Base-by-base conservation (phyloP, 176 grass and related monocot species). In the Metroxylon sagu region DNA sequence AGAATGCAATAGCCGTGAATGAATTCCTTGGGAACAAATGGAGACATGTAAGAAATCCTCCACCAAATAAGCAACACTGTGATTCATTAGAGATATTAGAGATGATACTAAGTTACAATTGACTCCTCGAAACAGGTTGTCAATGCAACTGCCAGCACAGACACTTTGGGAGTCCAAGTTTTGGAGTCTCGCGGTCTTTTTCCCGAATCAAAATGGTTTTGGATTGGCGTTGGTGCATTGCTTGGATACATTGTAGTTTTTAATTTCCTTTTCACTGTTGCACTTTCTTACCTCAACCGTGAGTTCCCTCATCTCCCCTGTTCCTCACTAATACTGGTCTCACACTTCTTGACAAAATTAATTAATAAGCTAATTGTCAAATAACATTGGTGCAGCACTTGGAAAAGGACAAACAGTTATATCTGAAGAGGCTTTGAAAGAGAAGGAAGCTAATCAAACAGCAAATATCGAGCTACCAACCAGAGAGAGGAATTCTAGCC, bases 211-310 rank as follows among this genome's bases (percentile, higher is more conserved):
- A 79, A 75, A 28, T 85, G 82, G 82, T 85, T 52, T 29, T 85
- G 82, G 82, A 85, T 85, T 14, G 82, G 82, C 23, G 60, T 76
- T 30, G 71, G 76, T 63, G 82, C 55, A 60, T 57, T 85, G 68
- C 26, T 85, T 53, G 76, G 65, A 39, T 85, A 75, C 56, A 58
- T 76, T 61, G 5, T 85, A 62, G 30, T 80, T 57, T 75, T 80
- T 61, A 85, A 80, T 55, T 51, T 59, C 16, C 56, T 76, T 8
- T 85, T 79, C 60, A 54, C 55, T 19, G 26, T 80, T 30, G 62
- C 64, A 12, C 82, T 85, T 56, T 2, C 63, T 31, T 80, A 63
- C 53, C 63, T 85, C 50, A 31, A 85, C 39, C 60, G 76, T 85
- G 58, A 79, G 35, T 10, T 43, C 1, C 35, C 35, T 43, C 10